Evolutionary conservation across 176 grass and related monocot species (phyloP), one percentile per base, ranked within the genome.

Genomic region (Pontederia paniculata): DNA sequence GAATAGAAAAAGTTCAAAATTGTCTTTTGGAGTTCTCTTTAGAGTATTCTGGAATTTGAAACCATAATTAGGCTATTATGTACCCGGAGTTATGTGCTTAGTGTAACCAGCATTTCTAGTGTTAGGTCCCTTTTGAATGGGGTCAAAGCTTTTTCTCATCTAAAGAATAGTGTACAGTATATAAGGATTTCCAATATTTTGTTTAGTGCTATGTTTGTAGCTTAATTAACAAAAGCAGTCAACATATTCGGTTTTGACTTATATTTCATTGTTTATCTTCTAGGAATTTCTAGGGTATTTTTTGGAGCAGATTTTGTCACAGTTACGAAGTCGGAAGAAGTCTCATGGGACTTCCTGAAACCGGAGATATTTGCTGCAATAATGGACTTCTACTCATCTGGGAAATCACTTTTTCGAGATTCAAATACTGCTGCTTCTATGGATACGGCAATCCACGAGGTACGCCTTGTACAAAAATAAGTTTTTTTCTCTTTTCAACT

Each of bases 331-430:
- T 88, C 86, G 53, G 86, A 98, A 21, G 83, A 98, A 71, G 58
- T 77, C 60, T 88, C 93, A 50, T 98, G 93, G 93, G 93, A 98
- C 63, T 84, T 74, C 72, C 74, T 98, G 53, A 98, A 91, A 9
- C 87, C 87, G 72, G 83, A 88, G 70, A 62, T 98, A 55, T 98
- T 91, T 69, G 93, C 83, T 20, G 87, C 48, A 5, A 91, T 98
- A 65, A 91, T 98, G 93, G 87, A 98, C 51, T 98, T 98, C 44
- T 91, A 91, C 75, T 79, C 83, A 70, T 98, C 93, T 72, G 83
- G 87, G 42, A 80, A 98, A 58, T 23, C 83, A 69, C 69, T 98
- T 69, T 98, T 98, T 69, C 62, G 82, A 49, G 93, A 91, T 50
- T 67, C 87, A 62, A 83, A 73, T 77, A 42, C 70, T 54, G 70